phyloP scores from a whole-genome alignment of 176 grass and related monocot genomes.

The Chrysopogon serrulatus region DNA sequence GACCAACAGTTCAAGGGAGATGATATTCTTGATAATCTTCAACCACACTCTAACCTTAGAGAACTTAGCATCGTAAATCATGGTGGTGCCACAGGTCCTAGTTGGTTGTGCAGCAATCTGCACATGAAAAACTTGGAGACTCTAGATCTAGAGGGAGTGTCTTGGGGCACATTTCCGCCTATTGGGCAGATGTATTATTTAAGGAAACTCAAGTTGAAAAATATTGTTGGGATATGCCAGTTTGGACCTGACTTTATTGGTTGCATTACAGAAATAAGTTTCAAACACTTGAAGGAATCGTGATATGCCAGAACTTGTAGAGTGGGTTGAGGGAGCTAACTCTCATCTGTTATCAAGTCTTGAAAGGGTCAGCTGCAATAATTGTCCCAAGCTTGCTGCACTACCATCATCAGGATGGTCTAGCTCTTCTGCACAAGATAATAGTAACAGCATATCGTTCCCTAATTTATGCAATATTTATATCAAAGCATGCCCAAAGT shows the following conservation, averaged over 20 bases:
- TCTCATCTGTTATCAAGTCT: background rate
- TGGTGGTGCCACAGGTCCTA: no score
- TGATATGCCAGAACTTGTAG: background rate
- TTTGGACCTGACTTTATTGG: background rate
- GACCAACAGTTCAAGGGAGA: background rate
- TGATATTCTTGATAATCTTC: background rate
- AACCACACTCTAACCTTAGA: background rate
- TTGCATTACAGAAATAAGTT: background rate
- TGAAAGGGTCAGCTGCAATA: accelerated
- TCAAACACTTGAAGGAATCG: background rate
- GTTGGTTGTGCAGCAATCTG: background rate
- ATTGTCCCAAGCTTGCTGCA: background rate
- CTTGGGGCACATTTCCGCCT: background rate
- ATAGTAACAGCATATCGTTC: background rate
- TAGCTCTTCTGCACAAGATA: background rate
- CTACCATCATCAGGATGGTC: background rate
- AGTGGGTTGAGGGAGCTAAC: background rate
- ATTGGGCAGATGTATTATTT: background rate
- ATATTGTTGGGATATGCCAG: background rate
- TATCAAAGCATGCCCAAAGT: background rate
- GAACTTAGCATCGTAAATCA: accelerated
- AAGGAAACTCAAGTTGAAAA: background rate
- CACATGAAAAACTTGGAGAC: background rate
- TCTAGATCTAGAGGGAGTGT: background rate
- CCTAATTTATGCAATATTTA: background rate